Evolutionary conservation across 257 asterid species (phyloP), one percentile per base, ranked within the genome.

Genomic region (Solanum etuberosum): DNA sequence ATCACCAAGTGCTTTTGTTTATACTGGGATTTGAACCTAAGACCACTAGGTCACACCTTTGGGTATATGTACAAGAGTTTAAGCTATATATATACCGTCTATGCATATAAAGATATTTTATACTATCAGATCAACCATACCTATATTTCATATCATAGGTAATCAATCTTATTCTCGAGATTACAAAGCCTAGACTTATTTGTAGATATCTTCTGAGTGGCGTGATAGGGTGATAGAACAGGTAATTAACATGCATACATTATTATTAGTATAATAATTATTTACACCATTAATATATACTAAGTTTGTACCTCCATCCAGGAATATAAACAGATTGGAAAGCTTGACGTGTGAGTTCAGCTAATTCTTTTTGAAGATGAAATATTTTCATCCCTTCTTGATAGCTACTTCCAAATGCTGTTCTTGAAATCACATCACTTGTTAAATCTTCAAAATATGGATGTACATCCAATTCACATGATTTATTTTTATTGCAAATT

Each of bases 361-460:
- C 92, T 63, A 92, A 93, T 88, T 94, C 94, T 42, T 67, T 92
- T 59, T 90, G 95, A 27, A 94, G 93, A 70, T 83, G 89, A 46
- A 93, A 90, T 20, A 94, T 88, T 61, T 15, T 85, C 27, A 40
- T 90, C 80, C 94, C 97, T 70, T 90, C 86, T 61, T 38, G 89
- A 37, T 87, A 71, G 6, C 87, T 34, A 80, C 89, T 88, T 12
- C 96, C 96, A 86, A 94, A 92, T 10, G 94, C 93, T 3, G 92
- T 91, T 73, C 90, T 59, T 2, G 93, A 91, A 61, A 94, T 92
- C 5, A 94, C 88, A 34, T 92, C 89, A 37, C 91, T 73, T 3
- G 93, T 88, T 34, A 92, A 89, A 1, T 89, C 90, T 67, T 91
- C 92, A 14, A 94, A 40, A 87, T 85, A 90, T 32, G 93, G 93